A percentile compares a stretch with the other conserved stretches of the same genome.
These are phyloP conservation scores for Jamesozyma spencerorum DNA, from an alignment of 805 yeast species.

Conservation along the genomic window DNA sequence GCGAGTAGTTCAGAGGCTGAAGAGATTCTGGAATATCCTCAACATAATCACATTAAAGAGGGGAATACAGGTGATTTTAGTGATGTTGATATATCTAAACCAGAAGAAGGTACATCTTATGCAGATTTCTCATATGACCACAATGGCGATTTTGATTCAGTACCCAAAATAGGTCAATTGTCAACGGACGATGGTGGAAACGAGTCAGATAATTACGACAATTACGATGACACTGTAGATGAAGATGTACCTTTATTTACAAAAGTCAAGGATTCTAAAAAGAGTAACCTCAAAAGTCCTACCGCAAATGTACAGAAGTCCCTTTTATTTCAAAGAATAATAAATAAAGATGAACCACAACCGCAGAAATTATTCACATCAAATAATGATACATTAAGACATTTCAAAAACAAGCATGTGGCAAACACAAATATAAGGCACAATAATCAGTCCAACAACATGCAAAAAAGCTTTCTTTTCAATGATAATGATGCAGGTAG, in stretches of 20 bases:
- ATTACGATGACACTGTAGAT: conserved; percentile 12
- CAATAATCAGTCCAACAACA: background rate
- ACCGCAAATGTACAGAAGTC: conserved; percentile 2
- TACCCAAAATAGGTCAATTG: conserved; percentile 29
- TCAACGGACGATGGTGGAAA: conserved; percentile 36
- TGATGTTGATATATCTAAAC: conserved; percentile 1
- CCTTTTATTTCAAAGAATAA: conserved; percentile 11
- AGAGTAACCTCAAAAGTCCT: background rate
- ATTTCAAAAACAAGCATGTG: conserved; percentile 2
- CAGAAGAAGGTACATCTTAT: background rate
- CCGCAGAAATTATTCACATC: conserved; percentile 11
- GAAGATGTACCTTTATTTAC: conserved; percentile 16
- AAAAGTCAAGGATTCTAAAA: background rate
- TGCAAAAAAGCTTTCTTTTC: conserved; percentile 9
- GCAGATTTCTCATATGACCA: background rate
- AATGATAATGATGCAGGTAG: background rate
- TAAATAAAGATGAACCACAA: conserved; percentile 6
- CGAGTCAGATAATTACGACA: conserved; percentile 9
- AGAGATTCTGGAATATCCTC: conserved; percentile 5
- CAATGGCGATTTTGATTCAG: conserved; percentile 10
- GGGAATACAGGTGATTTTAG: background rate
- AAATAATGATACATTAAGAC: conserved; percentile 1
- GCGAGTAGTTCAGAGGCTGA: conserved; percentile 25
- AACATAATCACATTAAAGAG: background rate
- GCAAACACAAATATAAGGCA: background rate